These are phyloP conservation scores for Alternaria gaisen DNA, from an alignment of 2,329 filamentous ascomycete species.

Conservation along the genomic window DNA sequence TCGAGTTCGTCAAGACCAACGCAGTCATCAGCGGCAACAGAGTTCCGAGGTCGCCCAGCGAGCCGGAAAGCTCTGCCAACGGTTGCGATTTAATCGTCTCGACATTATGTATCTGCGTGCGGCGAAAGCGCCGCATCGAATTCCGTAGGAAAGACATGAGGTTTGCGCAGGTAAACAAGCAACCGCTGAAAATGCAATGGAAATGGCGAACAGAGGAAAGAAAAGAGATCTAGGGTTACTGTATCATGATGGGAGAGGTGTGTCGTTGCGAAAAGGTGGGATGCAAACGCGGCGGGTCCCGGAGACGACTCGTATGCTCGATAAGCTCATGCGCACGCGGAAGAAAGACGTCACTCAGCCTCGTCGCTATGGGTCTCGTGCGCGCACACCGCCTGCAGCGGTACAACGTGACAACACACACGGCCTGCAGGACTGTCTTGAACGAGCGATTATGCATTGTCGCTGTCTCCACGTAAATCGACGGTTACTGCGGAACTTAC, in stretches of 20 bases:
- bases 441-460: neutral
- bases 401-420: neutral
- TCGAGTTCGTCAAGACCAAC: constrained; percentile 77
- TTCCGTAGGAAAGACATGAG: constrained; percentile 33
- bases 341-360: constrained; percentile 13
- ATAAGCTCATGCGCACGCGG: constrained; percentile 8
- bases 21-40: constrained; percentile 89
- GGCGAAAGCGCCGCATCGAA: constrained; percentile 40
- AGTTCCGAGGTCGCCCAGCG: constrained; percentile 88
- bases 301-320: constrained; percentile 3
- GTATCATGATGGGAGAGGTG: neutral
- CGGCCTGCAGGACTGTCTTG: neutral
- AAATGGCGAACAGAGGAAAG: neutral
- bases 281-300: constrained; percentile 1
- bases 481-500: neutral
- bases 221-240: constrained; percentile 1
- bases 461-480: neutral
- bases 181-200: neutral
- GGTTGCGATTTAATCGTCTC: constrained; percentile 64
- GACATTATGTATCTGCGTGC: constrained; percentile 60
- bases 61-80: constrained; percentile 83
- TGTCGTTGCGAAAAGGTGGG: constrained; percentile 4
- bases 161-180: neutral
- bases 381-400: constrained; percentile 1
- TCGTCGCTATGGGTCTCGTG: constrained; percentile 6